Conservation (phyloP, 371 early-diverging fungal genomes). For the Actinomortierella ambigua region DNA sequence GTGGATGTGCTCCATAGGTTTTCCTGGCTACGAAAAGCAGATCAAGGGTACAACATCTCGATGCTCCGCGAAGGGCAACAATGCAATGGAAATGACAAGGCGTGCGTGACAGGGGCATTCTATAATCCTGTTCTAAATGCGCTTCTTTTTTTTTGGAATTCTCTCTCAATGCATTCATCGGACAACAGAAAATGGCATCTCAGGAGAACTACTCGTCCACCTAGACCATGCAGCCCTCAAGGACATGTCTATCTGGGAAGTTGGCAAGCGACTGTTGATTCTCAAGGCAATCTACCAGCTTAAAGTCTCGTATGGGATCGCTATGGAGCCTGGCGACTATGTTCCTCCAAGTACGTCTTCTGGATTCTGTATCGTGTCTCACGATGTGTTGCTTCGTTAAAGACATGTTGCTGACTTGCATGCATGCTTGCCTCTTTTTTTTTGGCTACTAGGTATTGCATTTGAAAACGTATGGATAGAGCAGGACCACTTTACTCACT, state of each 20-base stretch:
- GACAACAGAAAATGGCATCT: slow-evolving; percentile 83
- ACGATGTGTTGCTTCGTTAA: slow-evolving; percentile 4
- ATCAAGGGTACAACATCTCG: slow-evolving; percentile 59
- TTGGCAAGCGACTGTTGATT: slow-evolving; percentile 87
- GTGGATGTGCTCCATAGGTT: slow-evolving; percentile 63
- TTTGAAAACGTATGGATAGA: slow-evolving; percentile 63
- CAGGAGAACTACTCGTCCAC: slow-evolving; percentile 88
- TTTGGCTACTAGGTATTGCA: slow-evolving; percentile 52
- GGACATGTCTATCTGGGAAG: slow-evolving; percentile 83
- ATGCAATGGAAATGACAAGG: too few relatives aligned
- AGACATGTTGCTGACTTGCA: slow-evolving; percentile 1
- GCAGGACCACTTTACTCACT: not conserved
- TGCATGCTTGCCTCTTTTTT: slow-evolving; percentile 1
- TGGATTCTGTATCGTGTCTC: not conserved
- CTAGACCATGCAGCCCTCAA: slow-evolving; percentile 90
- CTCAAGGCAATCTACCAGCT: slow-evolving; percentile 86
- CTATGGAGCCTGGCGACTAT: slow-evolving; percentile 86
- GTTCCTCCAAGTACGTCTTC: slow-evolving; percentile 75
- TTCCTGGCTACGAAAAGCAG: slow-evolving; percentile 59
- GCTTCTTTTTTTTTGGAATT: not conserved
- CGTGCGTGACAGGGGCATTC: too few relatives aligned
- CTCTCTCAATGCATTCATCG: not conserved
- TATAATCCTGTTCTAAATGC: not conserved
- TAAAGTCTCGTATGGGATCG: slow-evolving; percentile 77
- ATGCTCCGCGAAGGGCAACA: too few relatives aligned